Conservation (phyloP, 768 basidiomycete genomes). For the Agaricus sinodeliciosus region DNA sequence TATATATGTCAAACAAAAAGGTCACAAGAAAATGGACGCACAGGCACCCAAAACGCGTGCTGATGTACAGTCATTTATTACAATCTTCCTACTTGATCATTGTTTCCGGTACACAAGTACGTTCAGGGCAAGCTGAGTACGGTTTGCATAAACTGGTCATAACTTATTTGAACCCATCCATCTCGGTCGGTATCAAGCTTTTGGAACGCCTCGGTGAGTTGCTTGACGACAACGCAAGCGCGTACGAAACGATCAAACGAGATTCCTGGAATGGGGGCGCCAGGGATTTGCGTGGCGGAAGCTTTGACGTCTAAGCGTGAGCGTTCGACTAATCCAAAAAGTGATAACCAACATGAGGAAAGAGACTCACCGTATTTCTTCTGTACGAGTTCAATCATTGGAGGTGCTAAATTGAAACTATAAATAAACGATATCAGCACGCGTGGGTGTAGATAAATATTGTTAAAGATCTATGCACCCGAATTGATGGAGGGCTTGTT, state of each 20-base stretch:
- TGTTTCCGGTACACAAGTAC: neutral
- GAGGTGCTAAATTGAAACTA: constrained; percentile 61
- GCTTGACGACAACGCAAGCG: constrained; percentile 78
- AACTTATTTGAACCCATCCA: constrained; percentile 72
- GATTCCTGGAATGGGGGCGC: constrained; percentile 46
- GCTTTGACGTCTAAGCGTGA: constrained; percentile 48
- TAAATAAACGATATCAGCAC: neutral
- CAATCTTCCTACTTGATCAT: neutral
- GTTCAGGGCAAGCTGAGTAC: constrained; percentile 56
- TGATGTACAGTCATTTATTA: neutral
- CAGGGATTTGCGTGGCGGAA: constrained; percentile 26
- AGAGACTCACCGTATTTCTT: constrained; percentile 66
- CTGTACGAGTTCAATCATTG: constrained; percentile 57
- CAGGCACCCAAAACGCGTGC: neutral
- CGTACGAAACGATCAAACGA: constrained; percentile 84
- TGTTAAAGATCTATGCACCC: constrained; percentile 33
- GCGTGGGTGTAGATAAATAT: too few species aligned
- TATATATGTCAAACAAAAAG: too few species aligned
- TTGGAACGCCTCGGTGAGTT: constrained; percentile 66
- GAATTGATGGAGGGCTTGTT: constrained; percentile 65
- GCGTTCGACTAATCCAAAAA: too few species aligned
- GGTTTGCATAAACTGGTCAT: constrained; percentile 66
- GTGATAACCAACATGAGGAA: neutral
- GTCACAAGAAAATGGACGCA: too few species aligned
- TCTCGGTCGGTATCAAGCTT: constrained; percentile 56